Evolutionary conservation across 78 protist genomes (phyloP), one percentile per base, ranked within the genome.

Genomic region (Cavenderia fasciculata): DNA sequence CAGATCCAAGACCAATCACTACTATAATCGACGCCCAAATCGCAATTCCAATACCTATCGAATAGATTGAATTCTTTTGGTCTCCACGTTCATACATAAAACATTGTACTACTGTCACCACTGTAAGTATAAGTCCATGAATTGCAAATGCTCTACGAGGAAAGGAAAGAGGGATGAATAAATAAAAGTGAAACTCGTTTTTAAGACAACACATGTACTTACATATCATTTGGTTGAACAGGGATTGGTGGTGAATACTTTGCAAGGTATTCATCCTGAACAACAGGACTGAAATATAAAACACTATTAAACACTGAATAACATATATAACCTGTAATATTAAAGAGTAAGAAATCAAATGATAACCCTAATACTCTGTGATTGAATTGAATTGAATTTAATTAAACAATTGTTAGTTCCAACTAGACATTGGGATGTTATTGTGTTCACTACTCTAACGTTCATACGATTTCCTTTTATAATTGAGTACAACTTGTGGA

Each of bases 211-310:
- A 62, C 23, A 29, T 36, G 18, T 47, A 71, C 61, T 40, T 82
- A 85, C 33, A 97, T 87, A 71, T 97, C 98, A 71, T 94, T 94
- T 62, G 85, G 36, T 59, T 89, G 61, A 8, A 97, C 98, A 21
- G 96, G 96, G 3, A 59, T 73, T 2, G 82, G 71, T 56, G 85
- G 59, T 34, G 74, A 65, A 41, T 86, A 68, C 47, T 47, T 59
- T 10, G 19, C 27, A 12, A 56, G 29, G 72, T 95, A 95, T 56
- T 87, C 82, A 5, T 73, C 69, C 70, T 62, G 54, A 16, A 95
- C 86, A 2, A 65, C 0, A 5, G 56, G 70, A 27, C 25, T 41
- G 69, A 62, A 91, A 74, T 21, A 87, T 31, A 95, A 46, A 11
- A 40, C 73, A 23, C 68, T 0, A 87, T 87, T 96, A 71, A 51